Percentiles rank a stretch among this genome's conserved stretches.
Conservation (phyloP, 192 early-diverging fungal species). For the Mortierella antarctica region DNA sequence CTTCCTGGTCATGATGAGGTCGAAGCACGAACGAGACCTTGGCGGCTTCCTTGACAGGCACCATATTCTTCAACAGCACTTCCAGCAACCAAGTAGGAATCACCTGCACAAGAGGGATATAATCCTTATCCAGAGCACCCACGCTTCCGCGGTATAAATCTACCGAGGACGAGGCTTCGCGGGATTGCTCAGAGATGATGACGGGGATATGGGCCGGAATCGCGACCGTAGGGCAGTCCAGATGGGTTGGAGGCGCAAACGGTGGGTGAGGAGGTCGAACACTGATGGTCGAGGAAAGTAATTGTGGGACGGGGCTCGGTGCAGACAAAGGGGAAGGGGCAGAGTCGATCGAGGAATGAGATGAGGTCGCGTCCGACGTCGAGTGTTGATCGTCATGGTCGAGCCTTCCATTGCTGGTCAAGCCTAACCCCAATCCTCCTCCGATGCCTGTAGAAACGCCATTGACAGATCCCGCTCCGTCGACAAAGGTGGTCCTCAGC, state of each 20-base stretch:
- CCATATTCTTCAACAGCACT: conserved; percentile 79
- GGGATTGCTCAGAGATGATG: conserved; percentile 80
- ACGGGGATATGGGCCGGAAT: conserved; percentile 77
- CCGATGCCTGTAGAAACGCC: background rate
- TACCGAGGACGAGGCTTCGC: conserved; percentile 75
- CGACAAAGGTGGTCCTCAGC: conserved; percentile 23
- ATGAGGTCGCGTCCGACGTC: conserved; percentile 28
- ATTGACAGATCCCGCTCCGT: background rate
- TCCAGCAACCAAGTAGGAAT: conserved; percentile 90
- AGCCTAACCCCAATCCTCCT: background rate
- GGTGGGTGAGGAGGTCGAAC: conserved; percentile 40
- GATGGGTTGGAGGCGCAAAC: conserved; percentile 54
- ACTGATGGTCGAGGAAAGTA: conserved; percentile 24
- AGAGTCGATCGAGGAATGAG: conserved; percentile 16
- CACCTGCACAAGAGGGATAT: conserved; percentile 67
- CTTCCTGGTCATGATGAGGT: conserved; percentile 68
- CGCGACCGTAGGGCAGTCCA: conserved; percentile 71
- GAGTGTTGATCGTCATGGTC: conserved; percentile 29
- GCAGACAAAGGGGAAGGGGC: conserved; percentile 5
- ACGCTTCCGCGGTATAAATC: conserved; percentile 80
- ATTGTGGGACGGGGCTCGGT: conserved; percentile 14
- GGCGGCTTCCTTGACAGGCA: conserved; percentile 75
- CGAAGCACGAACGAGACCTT: conserved; percentile 88
- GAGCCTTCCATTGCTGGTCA: background rate
- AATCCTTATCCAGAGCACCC: conserved; percentile 59